Evolutionary conservation across 78 protist species (phyloP).

Genomic region (Emiliania huxleyi): DNA sequence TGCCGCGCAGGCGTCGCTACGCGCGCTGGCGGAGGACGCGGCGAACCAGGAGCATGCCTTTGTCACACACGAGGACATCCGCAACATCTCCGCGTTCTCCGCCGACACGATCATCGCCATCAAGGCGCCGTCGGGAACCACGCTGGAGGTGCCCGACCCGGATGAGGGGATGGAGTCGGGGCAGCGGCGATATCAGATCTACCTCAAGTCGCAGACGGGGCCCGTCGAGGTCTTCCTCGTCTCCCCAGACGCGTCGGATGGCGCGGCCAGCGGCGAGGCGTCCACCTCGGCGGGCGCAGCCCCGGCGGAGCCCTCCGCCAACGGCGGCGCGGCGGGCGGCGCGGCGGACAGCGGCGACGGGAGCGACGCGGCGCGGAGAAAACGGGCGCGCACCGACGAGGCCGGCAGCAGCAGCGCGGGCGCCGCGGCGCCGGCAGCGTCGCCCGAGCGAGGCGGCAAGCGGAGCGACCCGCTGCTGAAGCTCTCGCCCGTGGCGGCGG

Average conservation of each 20-base stretch:
- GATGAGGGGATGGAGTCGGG: constrained; percentile 53
- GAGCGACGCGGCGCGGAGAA: neutral
- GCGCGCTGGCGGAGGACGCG: constrained; percentile 6
- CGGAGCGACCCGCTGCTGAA: neutral
- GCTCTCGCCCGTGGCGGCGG: neutral
- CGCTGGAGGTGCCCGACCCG: constrained; percentile 85
- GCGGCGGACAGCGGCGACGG: neutral
- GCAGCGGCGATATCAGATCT: constrained; percentile 6
- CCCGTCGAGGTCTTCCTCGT: constrained; percentile 18
- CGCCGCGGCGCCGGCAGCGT: too few relatives aligned
- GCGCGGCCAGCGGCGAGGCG: too few relatives aligned
- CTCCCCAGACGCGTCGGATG: too few relatives aligned
- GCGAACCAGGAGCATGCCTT: constrained; percentile 27
- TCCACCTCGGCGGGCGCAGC: neutral
- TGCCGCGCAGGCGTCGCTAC: neutral
- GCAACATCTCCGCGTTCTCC: constrained; percentile 47
- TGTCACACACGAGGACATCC: constrained; percentile 80
- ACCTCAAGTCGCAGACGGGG: neutral
- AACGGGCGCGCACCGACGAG: neutral
- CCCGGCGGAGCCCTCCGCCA: neutral
- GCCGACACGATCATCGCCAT: constrained; percentile 82
- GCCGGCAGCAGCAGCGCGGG: neutral
- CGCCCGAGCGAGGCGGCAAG: neutral
- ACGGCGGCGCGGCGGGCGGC: neutral
- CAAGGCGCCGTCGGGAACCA: constrained; percentile 85